Evolutionary conservation across 2,329 filamentous ascomycete species (phyloP).

Genomic region (Stachybotrys chlorohalonatus): DNA sequence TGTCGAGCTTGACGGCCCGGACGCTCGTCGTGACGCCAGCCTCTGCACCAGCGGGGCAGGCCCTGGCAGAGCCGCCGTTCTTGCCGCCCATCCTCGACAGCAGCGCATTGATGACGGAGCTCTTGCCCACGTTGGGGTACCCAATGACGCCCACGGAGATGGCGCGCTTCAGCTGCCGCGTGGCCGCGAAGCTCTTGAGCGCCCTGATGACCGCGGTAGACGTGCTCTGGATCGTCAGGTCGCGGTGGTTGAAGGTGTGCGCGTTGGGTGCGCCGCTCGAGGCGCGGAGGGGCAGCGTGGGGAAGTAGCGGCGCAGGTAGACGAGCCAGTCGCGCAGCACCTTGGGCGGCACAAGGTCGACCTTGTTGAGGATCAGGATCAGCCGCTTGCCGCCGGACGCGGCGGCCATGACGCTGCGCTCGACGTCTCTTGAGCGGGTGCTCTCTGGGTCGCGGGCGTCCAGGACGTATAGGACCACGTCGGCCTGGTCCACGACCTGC

Average conservation of each 20-base stretch:
- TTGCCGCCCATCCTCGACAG: slow-evolving; percentile 65
- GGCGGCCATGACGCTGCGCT: slow-evolving; percentile 85
- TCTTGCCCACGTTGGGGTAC: slow-evolving; percentile 94
- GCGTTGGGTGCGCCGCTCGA: slow-evolving; percentile 76
- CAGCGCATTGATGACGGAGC: slow-evolving; percentile 90
- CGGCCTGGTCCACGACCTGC: slow-evolving; percentile 77
- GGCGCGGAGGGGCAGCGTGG: slow-evolving; percentile 80
- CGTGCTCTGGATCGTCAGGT: slow-evolving; percentile 78
- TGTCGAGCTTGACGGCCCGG: slow-evolving; percentile 87
- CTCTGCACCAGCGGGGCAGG: slow-evolving; percentile 83
- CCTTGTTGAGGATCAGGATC: slow-evolving; percentile 92
- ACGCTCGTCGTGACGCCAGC: slow-evolving; percentile 86
- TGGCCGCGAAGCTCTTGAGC: slow-evolving; percentile 79
- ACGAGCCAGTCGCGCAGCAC: slow-evolving; percentile 79
- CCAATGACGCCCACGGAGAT: slow-evolving; percentile 90
- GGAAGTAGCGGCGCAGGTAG: slow-evolving; percentile 82
- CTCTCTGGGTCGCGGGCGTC: slow-evolving; percentile 88
- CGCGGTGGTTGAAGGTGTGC: slow-evolving; percentile 85
- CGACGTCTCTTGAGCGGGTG: slow-evolving; percentile 82
- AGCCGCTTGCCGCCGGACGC: slow-evolving; percentile 75
- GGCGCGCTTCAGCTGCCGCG: slow-evolving; percentile 77
- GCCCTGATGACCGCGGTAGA: slow-evolving; percentile 79
- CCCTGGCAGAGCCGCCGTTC: slow-evolving; percentile 44
- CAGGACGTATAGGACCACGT: slow-evolving; percentile 87
- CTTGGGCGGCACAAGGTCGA: slow-evolving; percentile 76